phyloP scores from a whole-genome alignment of 2,329 filamentous ascomycete species.

The Cytospora paraplurivora region DNA sequence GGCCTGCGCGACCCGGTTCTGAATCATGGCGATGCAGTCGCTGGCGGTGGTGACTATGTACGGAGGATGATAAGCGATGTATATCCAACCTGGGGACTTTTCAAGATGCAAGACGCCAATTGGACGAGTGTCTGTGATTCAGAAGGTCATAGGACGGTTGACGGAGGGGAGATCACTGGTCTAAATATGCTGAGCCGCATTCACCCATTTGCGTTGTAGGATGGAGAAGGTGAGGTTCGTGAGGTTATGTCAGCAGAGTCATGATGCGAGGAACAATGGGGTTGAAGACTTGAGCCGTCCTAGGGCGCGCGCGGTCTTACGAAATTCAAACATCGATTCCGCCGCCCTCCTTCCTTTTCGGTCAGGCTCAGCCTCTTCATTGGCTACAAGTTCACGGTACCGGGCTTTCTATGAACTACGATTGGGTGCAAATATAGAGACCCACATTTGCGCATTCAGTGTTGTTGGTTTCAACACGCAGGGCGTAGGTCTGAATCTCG shows the following conservation, averaged over 20 bases:
- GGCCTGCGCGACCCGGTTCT: conserved; percentile 4
- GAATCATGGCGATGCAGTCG: not conserved
- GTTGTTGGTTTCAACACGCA: not conserved
- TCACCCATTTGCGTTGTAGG: too few relatives aligned
- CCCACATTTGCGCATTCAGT: not conserved
- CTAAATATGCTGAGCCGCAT: too few relatives aligned
- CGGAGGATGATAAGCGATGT: not conserved
- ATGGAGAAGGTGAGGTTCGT: too few relatives aligned
- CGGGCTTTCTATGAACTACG: not conserved
- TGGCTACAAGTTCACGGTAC: not conserved
- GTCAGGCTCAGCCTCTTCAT: conserved; percentile 15
- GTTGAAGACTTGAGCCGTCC: not conserved
- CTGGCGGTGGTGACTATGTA: not conserved
- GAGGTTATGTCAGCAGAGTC: too few relatives aligned
- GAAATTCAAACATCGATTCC: not conserved
- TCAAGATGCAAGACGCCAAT: too few relatives aligned
- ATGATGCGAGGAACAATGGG: not conserved
- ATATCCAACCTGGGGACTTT: not conserved
- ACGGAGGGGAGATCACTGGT: too few relatives aligned
- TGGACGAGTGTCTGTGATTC: too few relatives aligned
- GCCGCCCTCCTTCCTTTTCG: conserved; percentile 21
- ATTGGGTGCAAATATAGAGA: not conserved
- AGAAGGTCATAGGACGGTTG: too few relatives aligned
- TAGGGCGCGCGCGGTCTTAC: not conserved
- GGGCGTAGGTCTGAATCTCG: not conserved